A percentile compares a stretch with the other conserved stretches of the same genome.
Conservation (phyloP, 140 eudicot species). For the Cichorium intybus region DNA sequence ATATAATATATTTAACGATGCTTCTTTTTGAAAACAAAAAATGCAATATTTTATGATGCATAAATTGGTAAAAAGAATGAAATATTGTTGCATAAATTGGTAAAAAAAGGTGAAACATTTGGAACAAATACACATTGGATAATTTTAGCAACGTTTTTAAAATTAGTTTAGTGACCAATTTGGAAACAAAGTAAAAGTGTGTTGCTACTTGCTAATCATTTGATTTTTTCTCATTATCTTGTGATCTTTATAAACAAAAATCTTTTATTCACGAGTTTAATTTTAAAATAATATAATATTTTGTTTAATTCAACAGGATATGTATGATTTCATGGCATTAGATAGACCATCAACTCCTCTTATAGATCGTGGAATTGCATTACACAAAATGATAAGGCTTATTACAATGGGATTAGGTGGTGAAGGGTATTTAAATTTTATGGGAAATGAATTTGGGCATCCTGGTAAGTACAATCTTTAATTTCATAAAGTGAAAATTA, state of each 20-base stretch:
- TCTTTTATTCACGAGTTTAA: background rate
- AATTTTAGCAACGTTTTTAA: background rate
- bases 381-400: constrained; percentile 97
- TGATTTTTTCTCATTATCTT: background rate
- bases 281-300: constrained; percentile 1
- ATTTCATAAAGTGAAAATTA: too few species aligned
- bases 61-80: too few species aligned
- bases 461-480: constrained; percentile 96
- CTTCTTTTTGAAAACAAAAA: too few species aligned
- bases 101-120: too few species aligned
- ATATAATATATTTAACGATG: too few species aligned
- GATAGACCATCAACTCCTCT: constrained; percentile 91
- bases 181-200: background rate
- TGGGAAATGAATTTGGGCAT: constrained; percentile 99
- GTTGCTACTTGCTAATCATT: too few species aligned
- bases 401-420: constrained; percentile 98
- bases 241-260: background rate
- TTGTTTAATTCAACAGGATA: constrained; percentile 71
- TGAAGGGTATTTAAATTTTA: constrained; percentile 94
- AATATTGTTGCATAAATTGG: background rate
- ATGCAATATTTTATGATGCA: background rate
- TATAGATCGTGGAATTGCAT: constrained; percentile 95
- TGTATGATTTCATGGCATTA: constrained; percentile 99
- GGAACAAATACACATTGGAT: background rate
- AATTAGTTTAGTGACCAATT: background rate